Conservation (phyloP, 768 basidiomycete genomes). For the Suillus subaureus region DNA sequence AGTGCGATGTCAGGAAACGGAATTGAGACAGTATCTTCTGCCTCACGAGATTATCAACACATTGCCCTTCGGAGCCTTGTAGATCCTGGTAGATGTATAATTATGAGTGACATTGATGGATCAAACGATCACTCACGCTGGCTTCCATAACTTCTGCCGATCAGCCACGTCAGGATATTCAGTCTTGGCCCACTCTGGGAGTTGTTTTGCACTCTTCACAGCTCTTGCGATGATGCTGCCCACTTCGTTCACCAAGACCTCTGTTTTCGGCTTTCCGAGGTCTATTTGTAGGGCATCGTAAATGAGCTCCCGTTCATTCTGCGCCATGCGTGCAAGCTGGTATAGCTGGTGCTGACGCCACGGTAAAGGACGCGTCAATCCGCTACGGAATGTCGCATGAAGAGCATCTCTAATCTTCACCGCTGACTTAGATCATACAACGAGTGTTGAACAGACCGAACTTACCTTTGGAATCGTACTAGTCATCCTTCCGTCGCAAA, state of each 20-base stretch:
- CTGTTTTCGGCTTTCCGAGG: constrained; percentile 46
- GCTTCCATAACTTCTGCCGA: constrained; percentile 53
- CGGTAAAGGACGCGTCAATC: constrained; percentile 50
- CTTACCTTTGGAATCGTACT: constrained; percentile 31
- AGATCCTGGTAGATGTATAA: constrained; percentile 28
- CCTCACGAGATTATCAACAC: constrained; percentile 63
- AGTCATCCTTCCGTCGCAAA: constrained; percentile 9
- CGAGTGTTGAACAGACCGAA: not conserved
- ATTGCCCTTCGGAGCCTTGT: constrained; percentile 62
- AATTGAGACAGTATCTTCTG: not conserved
- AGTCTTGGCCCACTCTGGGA: constrained; percentile 62
- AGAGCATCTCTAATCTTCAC: constrained; percentile 41
- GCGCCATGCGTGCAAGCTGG: constrained; percentile 61
- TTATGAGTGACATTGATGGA: not conserved
- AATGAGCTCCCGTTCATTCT: constrained; percentile 60
- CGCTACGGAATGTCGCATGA: constrained; percentile 48
- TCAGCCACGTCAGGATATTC: constrained; percentile 38
- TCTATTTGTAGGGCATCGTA: constrained; percentile 45
- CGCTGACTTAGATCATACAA: not conserved
- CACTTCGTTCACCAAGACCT: constrained; percentile 46
- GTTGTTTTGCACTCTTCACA: constrained; percentile 44
- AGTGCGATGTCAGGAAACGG: not conserved
- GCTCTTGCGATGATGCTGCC: constrained; percentile 42
- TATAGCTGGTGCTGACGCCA: constrained; percentile 71
- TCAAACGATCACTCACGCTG: constrained; percentile 33